These are phyloP conservation scores for Mortierella sp. DNA, from an alignment of 371 early-diverging fungal genomes.

Conservation along the genomic window DNA sequence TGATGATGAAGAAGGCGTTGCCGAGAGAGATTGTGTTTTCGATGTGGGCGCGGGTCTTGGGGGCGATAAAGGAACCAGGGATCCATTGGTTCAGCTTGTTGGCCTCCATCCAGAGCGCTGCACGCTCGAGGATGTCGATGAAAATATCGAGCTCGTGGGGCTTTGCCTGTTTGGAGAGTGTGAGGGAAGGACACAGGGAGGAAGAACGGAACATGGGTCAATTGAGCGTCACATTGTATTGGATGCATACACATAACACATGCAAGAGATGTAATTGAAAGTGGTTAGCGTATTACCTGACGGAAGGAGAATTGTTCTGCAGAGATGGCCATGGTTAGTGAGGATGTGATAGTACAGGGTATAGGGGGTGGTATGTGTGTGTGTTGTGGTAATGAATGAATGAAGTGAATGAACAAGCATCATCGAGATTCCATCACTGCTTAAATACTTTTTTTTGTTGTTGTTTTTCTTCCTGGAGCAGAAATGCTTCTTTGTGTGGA, in stretches of 20 bases:
- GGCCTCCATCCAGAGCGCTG: slow-evolving; percentile 53
- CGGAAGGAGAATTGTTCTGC: slow-evolving; percentile 43
- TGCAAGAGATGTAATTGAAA: too few relatives aligned
- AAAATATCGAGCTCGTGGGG: slow-evolving; percentile 48
- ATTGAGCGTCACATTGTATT: too few relatives aligned
- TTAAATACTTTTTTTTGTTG: not conserved
- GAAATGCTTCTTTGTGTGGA: not conserved
- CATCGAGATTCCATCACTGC: not conserved
- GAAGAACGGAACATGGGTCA: not conserved
- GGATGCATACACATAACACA: too few relatives aligned
- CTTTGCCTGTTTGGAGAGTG: slow-evolving; percentile 10
- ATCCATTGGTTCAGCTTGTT: slow-evolving; percentile 55
- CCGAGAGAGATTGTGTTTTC: slow-evolving; percentile 44
- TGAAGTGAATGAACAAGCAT: not conserved
- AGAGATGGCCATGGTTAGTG: slow-evolving; percentile 31
- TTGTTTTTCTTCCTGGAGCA: not conserved
- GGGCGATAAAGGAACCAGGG: slow-evolving; percentile 49
- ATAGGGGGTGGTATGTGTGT: slow-evolving; percentile 9
- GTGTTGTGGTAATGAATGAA: not conserved
- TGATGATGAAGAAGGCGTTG: slow-evolving; percentile 52
- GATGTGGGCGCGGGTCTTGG: slow-evolving; percentile 54
- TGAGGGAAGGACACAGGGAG: not conserved
- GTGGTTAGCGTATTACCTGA: slow-evolving; percentile 18
- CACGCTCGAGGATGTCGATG: slow-evolving; percentile 52
- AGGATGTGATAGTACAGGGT: slow-evolving; percentile 1